Conservation (phyloP, 306 rosid species). For the Cotoneaster glaucophyllus region DNA sequence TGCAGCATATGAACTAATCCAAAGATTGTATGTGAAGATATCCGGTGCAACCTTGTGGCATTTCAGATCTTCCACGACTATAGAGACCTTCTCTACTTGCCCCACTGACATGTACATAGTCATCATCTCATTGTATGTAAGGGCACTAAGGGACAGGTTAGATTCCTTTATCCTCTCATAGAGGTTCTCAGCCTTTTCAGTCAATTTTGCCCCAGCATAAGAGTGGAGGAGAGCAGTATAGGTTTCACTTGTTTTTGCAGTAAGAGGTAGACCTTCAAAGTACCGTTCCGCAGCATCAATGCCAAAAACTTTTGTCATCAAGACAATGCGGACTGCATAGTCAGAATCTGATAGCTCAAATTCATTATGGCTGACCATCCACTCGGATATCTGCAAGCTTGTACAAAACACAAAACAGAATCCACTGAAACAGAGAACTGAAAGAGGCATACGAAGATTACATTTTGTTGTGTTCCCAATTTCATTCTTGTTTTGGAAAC, state of each 20-base stretch:
- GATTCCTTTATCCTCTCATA: conserved; percentile 54
- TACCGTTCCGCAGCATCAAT: conserved; percentile 84
- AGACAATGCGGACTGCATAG: conserved; percentile 71
- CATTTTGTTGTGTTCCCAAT: not conserved
- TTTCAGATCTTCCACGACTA: conserved; percentile 66
- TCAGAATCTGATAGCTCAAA: conserved; percentile 63
- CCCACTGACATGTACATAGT: conserved; percentile 86
- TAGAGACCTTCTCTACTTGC: conserved; percentile 67
- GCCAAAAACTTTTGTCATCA: conserved; percentile 91
- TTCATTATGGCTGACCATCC: conserved; percentile 68
- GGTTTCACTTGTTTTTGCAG: conserved; percentile 64
- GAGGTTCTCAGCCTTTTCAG: conserved; percentile 76
- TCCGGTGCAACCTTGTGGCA: conserved; percentile 54
- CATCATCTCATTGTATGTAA: conserved; percentile 92
- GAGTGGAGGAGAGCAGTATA: conserved; percentile 90
- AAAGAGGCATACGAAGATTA: not conserved
- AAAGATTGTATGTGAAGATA: conserved; percentile 79
- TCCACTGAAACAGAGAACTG: not conserved
- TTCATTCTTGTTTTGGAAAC: not conserved
- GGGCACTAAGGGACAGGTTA: conserved; percentile 45
- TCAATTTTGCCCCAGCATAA: conserved; percentile 66
- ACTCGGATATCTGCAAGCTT: conserved; percentile 74
- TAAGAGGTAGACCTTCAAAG: conserved; percentile 65
- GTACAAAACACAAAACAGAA: conserved; percentile 13
- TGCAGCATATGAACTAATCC: conserved; percentile 91